Conservation (phyloP, 225 moss, liverwort and hornwort genomes). For the Marchantia paleacea region DNA sequence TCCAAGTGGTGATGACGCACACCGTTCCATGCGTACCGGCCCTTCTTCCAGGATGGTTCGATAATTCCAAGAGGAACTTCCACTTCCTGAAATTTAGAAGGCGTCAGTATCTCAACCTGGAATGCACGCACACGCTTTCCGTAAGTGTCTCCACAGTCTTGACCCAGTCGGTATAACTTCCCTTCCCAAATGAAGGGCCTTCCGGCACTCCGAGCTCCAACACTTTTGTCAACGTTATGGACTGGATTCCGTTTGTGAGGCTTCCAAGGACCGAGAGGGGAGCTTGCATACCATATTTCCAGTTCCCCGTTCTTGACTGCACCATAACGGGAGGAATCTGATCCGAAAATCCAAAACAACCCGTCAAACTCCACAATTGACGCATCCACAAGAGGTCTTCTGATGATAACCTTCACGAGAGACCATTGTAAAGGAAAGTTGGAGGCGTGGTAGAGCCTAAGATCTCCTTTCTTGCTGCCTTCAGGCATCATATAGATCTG, state of each 20-base stretch:
- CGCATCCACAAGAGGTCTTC: slow-evolving; percentile 82
- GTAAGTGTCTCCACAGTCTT: slow-evolving; percentile 86
- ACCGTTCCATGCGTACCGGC: slow-evolving; percentile 88
- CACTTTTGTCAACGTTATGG: slow-evolving; percentile 48
- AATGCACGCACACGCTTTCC: slow-evolving; percentile 75
- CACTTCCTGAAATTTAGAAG: slow-evolving; percentile 53
- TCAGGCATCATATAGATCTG: slow-evolving; percentile 99
- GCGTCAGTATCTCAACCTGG: slow-evolving; percentile 55
- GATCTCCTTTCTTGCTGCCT: slow-evolving; percentile 62
- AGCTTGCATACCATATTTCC: slow-evolving; percentile 76
- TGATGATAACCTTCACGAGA: slow-evolving; percentile 52
- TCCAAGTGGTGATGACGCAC: slow-evolving; percentile 84
- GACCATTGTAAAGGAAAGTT: slow-evolving; percentile 72
- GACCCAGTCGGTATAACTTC: slow-evolving; percentile 73
- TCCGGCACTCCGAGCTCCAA: slow-evolving; percentile 81
- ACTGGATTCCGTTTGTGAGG: slow-evolving; percentile 74
- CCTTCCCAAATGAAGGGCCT: slow-evolving; percentile 65
- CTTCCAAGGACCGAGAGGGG: slow-evolving; percentile 74
- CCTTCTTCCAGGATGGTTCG: slow-evolving; percentile 58
- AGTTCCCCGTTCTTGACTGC: slow-evolving; percentile 76
- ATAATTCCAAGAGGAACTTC: slow-evolving; percentile 69
- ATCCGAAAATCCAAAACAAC: slow-evolving; percentile 73
- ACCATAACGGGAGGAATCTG: slow-evolving; percentile 58
- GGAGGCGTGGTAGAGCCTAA: slow-evolving; percentile 67
- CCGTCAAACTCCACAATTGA: slow-evolving; percentile 65